Percentiles rank a stretch among this genome's conserved stretches.
Evolutionary conservation across 2,329 filamentous ascomycete genomes (phyloP).

Genomic region (Pseudocercospora fuligena): DNA sequence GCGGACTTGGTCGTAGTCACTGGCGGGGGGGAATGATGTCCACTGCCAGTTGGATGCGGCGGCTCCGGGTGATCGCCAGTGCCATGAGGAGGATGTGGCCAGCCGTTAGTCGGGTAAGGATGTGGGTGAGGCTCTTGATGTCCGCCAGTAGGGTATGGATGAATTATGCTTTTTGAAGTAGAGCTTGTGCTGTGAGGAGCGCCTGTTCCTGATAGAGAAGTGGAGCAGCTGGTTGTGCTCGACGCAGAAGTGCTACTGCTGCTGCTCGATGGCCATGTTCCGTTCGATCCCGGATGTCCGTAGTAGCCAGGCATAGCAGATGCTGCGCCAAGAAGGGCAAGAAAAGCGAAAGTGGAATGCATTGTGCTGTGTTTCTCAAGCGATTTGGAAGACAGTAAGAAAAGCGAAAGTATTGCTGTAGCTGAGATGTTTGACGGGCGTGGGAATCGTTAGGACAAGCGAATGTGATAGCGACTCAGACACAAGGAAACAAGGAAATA

Average conservation of each 20-base stretch:
- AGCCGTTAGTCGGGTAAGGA: conserved; percentile 2
- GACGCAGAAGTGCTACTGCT: not conserved
- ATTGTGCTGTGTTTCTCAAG: conserved; percentile 6
- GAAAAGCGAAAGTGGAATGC: not conserved
- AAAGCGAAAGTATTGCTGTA: conserved; percentile 9
- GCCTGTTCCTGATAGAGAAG: not conserved
- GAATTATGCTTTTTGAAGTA: not conserved
- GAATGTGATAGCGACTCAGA: conserved; percentile 8
- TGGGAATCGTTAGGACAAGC: conserved; percentile 9
- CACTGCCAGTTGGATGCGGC: conserved; percentile 1
- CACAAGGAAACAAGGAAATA: conserved; percentile 11
- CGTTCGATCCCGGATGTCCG: not conserved
- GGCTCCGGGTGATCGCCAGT: not conserved
- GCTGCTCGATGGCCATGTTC: not conserved
- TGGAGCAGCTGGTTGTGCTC: not conserved
- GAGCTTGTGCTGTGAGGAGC: conserved; percentile 28
- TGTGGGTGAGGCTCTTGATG: conserved; percentile 6
- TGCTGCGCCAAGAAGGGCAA: conserved; percentile 1
- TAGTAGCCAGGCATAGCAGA: not conserved
- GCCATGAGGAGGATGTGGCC: not conserved
- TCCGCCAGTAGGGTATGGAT: not conserved
- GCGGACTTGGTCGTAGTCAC: not conserved
- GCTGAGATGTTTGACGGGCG: conserved; percentile 7
- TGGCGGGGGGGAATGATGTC: not conserved
- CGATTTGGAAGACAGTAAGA: not conserved